Base-by-base conservation (phyloP, 306 rosid genomes). In the Vachellia collinsii region DNA sequence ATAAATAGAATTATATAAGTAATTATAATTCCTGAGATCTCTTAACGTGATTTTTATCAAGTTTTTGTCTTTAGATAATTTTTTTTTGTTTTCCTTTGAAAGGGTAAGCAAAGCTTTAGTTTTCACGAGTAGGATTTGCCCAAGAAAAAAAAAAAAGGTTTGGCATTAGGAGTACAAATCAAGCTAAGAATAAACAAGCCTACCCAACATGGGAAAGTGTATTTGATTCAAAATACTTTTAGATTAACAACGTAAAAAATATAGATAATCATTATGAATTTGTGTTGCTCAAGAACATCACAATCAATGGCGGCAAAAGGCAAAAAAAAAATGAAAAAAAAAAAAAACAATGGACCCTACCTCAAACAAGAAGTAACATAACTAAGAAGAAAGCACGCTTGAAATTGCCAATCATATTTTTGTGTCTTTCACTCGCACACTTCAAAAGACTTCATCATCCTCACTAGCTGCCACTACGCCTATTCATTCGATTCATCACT, bases 121-220 rank as follows among this genome's bases (percentile, higher is more conserved):
- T 75, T 50, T 47, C 72, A 46, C 58, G 14, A 56, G 77, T 48
- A 64, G 65, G 83, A 70, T 81, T 74, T 85, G 64, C 48, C 67
- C 75, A 67, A 29, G n/a, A 69, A 79, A 47, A 47, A 47, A 51
- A 51, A 1, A 29, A 29, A 29, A 39, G 51, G 3, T n/a, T 69
- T 79, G 56, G 70, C 19, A 67, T 73, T 73, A 80, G 79, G 85
- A 86, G 89, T 86, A 78, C 79, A 77, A 1, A 86, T 73, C 51
- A 86, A 86, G 89, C 72, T 59, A 80, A 59, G 83, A 80, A 86
- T 83, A 86, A 86, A 86, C 36, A 64, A 72, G 44, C 42, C 46
- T 58, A 71, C 67, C 75, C 58, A 76, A 69, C 11, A 47, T 13
- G 1, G 13, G 23, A 82, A 66, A 76, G 8, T 63, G 46, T 14